Evolutionary conservation across 495 filamentous ascomycete genomes (phyloP).

Genomic region (Rusavskia elegans): DNA sequence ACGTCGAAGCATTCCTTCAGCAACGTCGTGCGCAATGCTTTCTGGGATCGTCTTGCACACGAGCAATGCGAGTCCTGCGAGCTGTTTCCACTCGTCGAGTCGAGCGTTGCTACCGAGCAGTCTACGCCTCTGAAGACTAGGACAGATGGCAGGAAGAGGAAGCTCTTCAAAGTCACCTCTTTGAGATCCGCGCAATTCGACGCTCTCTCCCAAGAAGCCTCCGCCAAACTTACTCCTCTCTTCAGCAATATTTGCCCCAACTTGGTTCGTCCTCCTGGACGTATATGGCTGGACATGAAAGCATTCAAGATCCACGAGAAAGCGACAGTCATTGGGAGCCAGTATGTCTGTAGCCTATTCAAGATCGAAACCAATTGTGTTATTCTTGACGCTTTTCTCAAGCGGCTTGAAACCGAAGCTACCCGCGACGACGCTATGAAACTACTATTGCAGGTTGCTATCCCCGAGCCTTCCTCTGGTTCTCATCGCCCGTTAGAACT

Average conservation of each 20-base stretch:
- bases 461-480: background rate
- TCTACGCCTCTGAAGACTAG: background rate
- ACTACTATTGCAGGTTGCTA: slow-evolving; percentile 3
- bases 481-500: too few species aligned
- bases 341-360: slow-evolving; percentile 6
- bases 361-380: background rate
- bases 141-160: background rate
- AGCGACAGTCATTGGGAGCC: slow-evolving; percentile 1
- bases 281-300: slow-evolving; percentile 1
- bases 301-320: background rate
- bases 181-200: slow-evolving; percentile 10
- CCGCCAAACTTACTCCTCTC: slow-evolving; percentile 2
- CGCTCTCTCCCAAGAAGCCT: slow-evolving; percentile 1
- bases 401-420: background rate
- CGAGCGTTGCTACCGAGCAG: background rate
- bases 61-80: background rate
- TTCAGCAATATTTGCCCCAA: slow-evolving; percentile 2
- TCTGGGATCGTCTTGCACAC: slow-evolving; percentile 2
- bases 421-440: background rate
- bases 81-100: slow-evolving; percentile 6
- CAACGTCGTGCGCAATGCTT: slow-evolving; percentile 7
- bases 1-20: background rate
- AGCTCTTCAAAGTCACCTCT: background rate
- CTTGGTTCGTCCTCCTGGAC: slow-evolving; percentile 2
- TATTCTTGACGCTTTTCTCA: background rate